Percentiles rank a stretch among this genome's conserved stretches.
Evolutionary conservation across 192 early-diverging fungal genomes (phyloP).

Genomic region (Coemansia sp.): DNA sequence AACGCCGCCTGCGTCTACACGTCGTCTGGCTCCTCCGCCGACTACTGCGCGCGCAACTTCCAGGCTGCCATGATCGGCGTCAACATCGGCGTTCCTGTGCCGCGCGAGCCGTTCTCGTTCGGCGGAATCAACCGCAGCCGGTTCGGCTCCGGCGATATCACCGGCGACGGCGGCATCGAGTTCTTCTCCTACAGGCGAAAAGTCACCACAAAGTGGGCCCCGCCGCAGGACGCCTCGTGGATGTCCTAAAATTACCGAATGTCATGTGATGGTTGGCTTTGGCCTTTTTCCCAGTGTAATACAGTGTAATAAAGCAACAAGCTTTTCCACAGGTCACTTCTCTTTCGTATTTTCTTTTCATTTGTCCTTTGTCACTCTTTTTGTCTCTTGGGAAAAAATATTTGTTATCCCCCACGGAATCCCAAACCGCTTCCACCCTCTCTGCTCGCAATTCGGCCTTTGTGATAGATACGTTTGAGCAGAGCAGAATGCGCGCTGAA

Average conservation of each 20-base stretch:
- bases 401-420: no score
- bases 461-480: background rate
- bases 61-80: conserved; percentile 79
- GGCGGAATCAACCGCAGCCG: conserved; percentile 70
- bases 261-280: no score
- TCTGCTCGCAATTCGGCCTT: no score
- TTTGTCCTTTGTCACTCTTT: no score
- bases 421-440: no score
- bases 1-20: conserved; percentile 78
- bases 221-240: conserved; percentile 61
- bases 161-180: conserved; percentile 69
- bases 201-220: conserved; percentile 77
- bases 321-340: no score
- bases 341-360: no score
- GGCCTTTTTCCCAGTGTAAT: no score
- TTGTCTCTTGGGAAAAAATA: no score
- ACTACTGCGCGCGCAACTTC: conserved; percentile 69
- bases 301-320: no score
- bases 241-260: conserved; percentile 42
- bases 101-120: conserved; percentile 79
- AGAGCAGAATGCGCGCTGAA: conserved; percentile 1
- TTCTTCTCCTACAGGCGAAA: conserved; percentile 75
- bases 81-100: conserved; percentile 73
- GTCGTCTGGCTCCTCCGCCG: conserved; percentile 61
- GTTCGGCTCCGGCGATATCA: conserved; percentile 75